Evolutionary conservation across 1,139 yeast genomes (phyloP).

Genomic region (Sugiyamaella grinbergsii): DNA sequence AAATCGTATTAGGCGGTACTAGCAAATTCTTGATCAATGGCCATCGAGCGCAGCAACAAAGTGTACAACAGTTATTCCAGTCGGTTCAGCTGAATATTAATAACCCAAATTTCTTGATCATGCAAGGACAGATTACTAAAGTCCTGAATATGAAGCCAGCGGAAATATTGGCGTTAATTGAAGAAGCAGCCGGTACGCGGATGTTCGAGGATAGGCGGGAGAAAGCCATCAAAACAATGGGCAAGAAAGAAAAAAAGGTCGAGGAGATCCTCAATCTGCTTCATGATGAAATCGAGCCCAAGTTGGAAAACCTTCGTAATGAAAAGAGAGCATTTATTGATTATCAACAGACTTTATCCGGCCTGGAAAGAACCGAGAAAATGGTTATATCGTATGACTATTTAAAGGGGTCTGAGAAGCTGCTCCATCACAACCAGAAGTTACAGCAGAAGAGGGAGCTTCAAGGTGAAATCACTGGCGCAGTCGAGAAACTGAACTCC

Average conservation of each 20-base stretch:
- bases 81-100: conserved; percentile 94
- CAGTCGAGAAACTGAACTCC: conserved; percentile 49
- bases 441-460: conserved; percentile 35
- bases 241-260: conserved; percentile 83
- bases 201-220: conserved; percentile 94
- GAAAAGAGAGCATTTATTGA: conserved; percentile 85
- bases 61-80: conserved; percentile 87
- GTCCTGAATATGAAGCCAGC: conserved; percentile 94
- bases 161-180: conserved; percentile 86
- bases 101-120: conserved; percentile 93
- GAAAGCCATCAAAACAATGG: conserved; percentile 88
- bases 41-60: conserved; percentile 93
- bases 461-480: conserved; percentile 29
- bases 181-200: conserved; percentile 98
- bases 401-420: conserved; percentile 45
- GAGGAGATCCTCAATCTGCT: conserved; percentile 73
- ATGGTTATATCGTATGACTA: conserved; percentile 81
- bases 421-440: conserved; percentile 38
- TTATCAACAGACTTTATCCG: conserved; percentile 80
- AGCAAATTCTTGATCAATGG: conserved; percentile 94
- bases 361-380: conserved; percentile 71
- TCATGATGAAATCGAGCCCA: conserved; percentile 90
- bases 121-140: conserved; percentile 98
- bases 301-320: conserved; percentile 73
- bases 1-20: conserved; percentile 86